These are phyloP conservation scores for Aspergillus transmontanensis DNA, from an alignment of 2,329 filamentous ascomycete species.

Conservation along the genomic window DNA sequence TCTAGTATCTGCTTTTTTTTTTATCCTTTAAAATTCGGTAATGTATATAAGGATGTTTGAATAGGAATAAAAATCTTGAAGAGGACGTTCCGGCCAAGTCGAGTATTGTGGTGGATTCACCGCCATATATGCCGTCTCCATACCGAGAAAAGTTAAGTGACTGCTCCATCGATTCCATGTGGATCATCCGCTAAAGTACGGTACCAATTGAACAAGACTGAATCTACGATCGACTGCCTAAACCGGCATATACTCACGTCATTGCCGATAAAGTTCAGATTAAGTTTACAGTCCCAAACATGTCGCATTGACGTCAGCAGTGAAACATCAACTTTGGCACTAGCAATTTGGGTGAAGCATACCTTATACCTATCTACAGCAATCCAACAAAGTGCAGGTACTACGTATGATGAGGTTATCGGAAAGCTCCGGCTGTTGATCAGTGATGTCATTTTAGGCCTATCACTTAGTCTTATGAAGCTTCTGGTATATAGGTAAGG, in stretches of 20 bases:
- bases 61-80: slow-evolving; percentile 8
- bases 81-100: background rate
- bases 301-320: no score
- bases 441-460: no score
- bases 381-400: no score
- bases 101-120: background rate
- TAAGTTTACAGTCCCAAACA: background rate
- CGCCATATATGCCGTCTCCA: background rate
- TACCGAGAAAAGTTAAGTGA: background rate
- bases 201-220: background rate
- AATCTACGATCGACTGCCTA: background rate
- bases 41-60: slow-evolving; percentile 12
- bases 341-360: no score
- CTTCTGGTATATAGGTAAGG: background rate
- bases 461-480: no score
- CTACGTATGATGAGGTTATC: background rate
- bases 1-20: slow-evolving; percentile 1
- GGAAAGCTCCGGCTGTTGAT: no score
- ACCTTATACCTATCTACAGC: no score
- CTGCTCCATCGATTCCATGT: background rate
- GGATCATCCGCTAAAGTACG: background rate
- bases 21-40: slow-evolving; percentile 3
- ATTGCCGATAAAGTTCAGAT: background rate
- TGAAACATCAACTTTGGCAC: no score
- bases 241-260: background rate